Evolutionary conservation across 225 moss, liverwort and hornwort genomes (phyloP).

Genomic region (Neckera pumila): DNA sequence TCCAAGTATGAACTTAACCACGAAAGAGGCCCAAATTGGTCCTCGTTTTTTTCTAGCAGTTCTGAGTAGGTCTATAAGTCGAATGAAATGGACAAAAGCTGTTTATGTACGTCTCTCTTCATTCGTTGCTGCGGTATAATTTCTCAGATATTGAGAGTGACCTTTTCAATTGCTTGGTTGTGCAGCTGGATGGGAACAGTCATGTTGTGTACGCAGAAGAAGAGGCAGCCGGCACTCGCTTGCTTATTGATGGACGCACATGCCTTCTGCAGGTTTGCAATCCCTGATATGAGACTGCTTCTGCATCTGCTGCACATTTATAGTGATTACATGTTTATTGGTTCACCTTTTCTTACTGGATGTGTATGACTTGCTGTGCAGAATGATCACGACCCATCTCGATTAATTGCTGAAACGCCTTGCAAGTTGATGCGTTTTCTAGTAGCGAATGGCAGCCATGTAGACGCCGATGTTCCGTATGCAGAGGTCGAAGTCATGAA

Average conservation of each 20-base stretch:
- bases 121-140: neutral
- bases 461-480: slow-evolving; percentile 63
- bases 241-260: slow-evolving; percentile 88
- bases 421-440: slow-evolving; percentile 84
- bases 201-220: slow-evolving; percentile 96
- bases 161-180: neutral
- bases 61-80: neutral
- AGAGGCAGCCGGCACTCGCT: slow-evolving; percentile 82
- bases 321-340: neutral
- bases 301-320: neutral
- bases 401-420: slow-evolving; percentile 86
- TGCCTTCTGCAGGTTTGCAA: slow-evolving; percentile 79
- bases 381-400: slow-evolving; percentile 98
- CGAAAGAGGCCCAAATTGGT: too few species aligned
- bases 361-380: slow-evolving; percentile 9
- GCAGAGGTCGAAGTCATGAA: slow-evolving; percentile 99
- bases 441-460: slow-evolving; percentile 77
- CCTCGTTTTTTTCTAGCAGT: neutral
- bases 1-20: slow-evolving; percentile 34
- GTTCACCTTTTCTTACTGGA: neutral
- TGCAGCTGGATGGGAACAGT: slow-evolving; percentile 85
- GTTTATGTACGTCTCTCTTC: neutral
- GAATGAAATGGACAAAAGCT: neutral
- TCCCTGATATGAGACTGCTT: neutral
- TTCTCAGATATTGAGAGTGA: neutral